A percentile compares a stretch with the other conserved stretches of the same genome.
These are phyloP conservation scores for Closterium sp. DNA, from an alignment of 139 green algal species.

Conservation along the genomic window DNA sequence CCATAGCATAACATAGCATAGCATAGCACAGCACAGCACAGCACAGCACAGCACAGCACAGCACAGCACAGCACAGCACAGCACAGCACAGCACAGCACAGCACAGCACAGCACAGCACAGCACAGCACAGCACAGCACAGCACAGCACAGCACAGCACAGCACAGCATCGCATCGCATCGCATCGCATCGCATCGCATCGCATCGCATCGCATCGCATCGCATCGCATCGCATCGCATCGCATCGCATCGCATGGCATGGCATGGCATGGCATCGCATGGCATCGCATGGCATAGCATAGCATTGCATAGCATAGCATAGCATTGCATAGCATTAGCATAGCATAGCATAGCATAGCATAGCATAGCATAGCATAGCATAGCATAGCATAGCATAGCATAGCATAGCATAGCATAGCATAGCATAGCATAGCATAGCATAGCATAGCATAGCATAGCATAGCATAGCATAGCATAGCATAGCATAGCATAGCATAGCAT, in stretches of 20 bases:
- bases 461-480: background rate
- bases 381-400: background rate
- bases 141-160: background rate
- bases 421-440: background rate
- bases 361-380: too few relatives aligned
- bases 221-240: too few relatives aligned
- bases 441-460: background rate
- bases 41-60: too few relatives aligned
- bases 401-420: background rate
- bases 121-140: background rate
- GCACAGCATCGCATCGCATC: background rate
- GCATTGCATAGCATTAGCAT: too few relatives aligned
- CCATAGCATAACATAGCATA: too few relatives aligned
- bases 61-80: background rate
- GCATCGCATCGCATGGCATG: background rate
- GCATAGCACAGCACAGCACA: too few relatives aligned
- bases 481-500: background rate
- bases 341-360: too few relatives aligned
- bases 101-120: background rate
- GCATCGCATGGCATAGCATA: background rate
- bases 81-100: background rate
- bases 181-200: background rate
- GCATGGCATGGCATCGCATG: background rate
- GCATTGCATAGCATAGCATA: too few relatives aligned
- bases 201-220: too few relatives aligned